A percentile compares a stretch with the other conserved stretches of the same genome.
These are phyloP conservation scores for Phytophthora agathidicida DNA, from an alignment of 352 stramenopile species.

Conservation along the genomic window DNA sequence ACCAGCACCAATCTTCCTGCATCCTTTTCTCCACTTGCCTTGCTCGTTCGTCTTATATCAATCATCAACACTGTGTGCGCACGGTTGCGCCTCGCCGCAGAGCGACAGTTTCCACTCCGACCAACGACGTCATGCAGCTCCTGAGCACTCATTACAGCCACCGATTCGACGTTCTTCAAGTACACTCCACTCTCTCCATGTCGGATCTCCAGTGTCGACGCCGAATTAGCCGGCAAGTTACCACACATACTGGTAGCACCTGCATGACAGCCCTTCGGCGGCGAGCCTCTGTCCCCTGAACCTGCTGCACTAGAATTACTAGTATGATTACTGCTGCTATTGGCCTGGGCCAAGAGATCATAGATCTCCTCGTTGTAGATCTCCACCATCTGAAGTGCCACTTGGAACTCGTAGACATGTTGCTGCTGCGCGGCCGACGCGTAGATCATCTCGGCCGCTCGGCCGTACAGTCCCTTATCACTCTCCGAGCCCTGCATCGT, in stretches of 20 bases:
- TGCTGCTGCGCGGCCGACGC: constrained; percentile 40
- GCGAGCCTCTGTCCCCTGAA: constrained; percentile 25
- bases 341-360: constrained; percentile 52
- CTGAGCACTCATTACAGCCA: constrained; percentile 36
- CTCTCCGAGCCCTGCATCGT: constrained; percentile 48
- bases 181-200: constrained; percentile 73
- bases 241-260: constrained; percentile 42
- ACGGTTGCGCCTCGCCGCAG: constrained; percentile 42
- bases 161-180: constrained; percentile 65
- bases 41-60: constrained; percentile 58
- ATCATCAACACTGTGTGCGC: constrained; percentile 69
- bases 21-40: constrained; percentile 43
- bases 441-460: constrained; percentile 58
- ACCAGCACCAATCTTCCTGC: constrained; percentile 67
- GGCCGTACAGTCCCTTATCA: constrained; percentile 48
- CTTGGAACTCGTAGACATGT: constrained; percentile 52
- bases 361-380: constrained; percentile 91
- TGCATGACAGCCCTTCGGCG: constrained; percentile 61
- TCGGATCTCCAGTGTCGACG: constrained; percentile 67
- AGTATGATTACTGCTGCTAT: neutral
- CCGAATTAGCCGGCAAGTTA: constrained; percentile 11
- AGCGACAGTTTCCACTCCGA: constrained; percentile 41
- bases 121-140: constrained; percentile 49
- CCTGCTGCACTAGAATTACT: constrained; percentile 1
- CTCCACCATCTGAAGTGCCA: constrained; percentile 75